Conservation (phyloP, 2,329 filamentous ascomycete genomes). For the Pyrenochaeta sp. region DNA sequence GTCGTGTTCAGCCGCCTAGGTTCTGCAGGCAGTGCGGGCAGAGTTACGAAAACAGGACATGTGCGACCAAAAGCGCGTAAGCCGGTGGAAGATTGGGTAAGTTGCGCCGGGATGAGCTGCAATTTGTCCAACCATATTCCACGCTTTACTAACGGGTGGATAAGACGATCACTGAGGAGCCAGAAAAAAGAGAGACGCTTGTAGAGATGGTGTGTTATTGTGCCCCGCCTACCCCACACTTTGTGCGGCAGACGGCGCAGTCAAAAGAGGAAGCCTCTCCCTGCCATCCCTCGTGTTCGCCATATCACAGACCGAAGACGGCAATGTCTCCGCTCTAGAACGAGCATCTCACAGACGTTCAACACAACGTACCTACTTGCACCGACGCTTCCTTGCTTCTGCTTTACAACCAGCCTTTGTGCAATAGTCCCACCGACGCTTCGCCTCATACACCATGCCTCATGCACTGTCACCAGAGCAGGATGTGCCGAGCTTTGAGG, state of each 20-base stretch:
- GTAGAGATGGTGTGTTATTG: conserved; percentile 2
- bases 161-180: background rate
- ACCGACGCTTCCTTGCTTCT: background rate
- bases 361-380: background rate
- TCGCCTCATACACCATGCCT: conserved; percentile 35
- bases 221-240: conserved; percentile 30
- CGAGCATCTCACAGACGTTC: background rate
- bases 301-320: conserved; percentile 2
- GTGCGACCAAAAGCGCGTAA: conserved; percentile 2
- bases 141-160: conserved; percentile 27
- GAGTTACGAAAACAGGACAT: conserved; percentile 23
- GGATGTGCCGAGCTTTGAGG: conserved; percentile 33
- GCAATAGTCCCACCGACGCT: background rate
- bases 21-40: conserved; percentile 12
- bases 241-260: background rate
- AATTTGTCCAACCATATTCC: conserved; percentile 19
- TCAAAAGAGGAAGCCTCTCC: conserved; percentile 23
- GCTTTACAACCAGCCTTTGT: background rate
- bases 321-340: background rate
- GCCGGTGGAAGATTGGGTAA: conserved; percentile 14
- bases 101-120: conserved; percentile 19
- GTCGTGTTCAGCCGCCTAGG: background rate
- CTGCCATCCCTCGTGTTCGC: conserved; percentile 5
- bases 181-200: conserved; percentile 14
- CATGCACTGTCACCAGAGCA: conserved; percentile 39